Conservation (phyloP, 2,329 filamentous ascomycete genomes). For the Fusarium haematococcum region DNA sequence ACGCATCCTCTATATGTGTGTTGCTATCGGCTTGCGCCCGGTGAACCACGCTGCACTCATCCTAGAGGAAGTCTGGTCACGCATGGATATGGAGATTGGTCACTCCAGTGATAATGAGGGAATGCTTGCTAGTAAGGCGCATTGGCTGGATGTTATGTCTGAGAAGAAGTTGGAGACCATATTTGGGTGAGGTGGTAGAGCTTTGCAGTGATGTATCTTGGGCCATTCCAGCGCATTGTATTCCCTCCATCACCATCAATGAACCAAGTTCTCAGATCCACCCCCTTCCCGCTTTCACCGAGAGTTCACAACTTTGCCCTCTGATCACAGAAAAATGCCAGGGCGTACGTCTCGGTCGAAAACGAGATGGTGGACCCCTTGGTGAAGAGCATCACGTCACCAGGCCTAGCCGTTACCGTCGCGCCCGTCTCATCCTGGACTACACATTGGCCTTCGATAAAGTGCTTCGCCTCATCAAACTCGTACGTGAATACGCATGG, state of each 20-base stretch:
- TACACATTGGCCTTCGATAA: constrained; percentile 2
- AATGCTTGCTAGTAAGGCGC: background rate
- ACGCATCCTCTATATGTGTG: background rate
- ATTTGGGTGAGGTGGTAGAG: constrained; percentile 4
- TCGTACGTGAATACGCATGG: constrained; percentile 5
- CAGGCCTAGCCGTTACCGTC: background rate
- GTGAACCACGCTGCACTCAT: constrained; percentile 6
- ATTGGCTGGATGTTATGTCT: constrained; percentile 32
- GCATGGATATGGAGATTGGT: constrained; percentile 6
- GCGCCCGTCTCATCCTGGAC: constrained; percentile 7
- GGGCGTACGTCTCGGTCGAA: constrained; percentile 1
- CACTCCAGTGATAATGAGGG: background rate
- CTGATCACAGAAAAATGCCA: constrained; percentile 17
- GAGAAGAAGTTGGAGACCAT: constrained; percentile 26
- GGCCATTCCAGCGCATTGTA: background rate
- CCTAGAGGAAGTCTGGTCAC: constrained; percentile 29
- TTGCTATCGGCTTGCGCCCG: constrained; percentile 10
- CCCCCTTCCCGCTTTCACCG: fast-evolving
- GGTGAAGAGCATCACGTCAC: constrained; percentile 8
- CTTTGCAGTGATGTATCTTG: background rate
- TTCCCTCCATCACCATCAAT: background rate
- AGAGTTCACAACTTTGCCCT: constrained; percentile 1
- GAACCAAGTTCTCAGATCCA: too few species aligned
- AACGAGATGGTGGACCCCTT: constrained; percentile 15
- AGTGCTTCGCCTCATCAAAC: constrained; percentile 14